Evolutionary conservation across 1,284 basidiomycete genomes (phyloP).

Genomic region (Cryptococcus sp.): DNA sequence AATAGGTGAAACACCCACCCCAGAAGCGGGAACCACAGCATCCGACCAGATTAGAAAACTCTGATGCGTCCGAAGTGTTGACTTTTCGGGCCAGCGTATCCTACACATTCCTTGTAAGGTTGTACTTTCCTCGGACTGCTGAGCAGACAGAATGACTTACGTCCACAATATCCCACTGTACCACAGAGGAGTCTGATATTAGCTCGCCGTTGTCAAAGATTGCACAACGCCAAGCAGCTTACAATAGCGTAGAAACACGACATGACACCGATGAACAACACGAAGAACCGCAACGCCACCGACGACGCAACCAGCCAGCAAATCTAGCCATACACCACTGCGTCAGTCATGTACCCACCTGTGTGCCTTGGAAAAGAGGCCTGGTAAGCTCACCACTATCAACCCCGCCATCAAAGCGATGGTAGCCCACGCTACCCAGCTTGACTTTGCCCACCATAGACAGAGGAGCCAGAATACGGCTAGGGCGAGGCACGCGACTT

Average conservation of each 20-base stretch:
- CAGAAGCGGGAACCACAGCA: conserved; percentile 53
- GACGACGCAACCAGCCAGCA: conserved; percentile 82
- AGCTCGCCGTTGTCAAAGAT: background rate
- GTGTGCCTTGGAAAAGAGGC: background rate
- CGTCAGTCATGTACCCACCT: background rate
- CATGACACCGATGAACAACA: conserved; percentile 95
- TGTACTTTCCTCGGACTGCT: too few relatives aligned
- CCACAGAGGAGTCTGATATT: conserved; percentile 50
- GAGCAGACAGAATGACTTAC: too few relatives aligned
- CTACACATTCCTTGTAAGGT: conserved; percentile 6
- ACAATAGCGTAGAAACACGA: conserved; percentile 68
- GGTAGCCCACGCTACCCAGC: conserved; percentile 58
- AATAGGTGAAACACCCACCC: conserved; percentile 51
- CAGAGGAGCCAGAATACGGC: conserved; percentile 87
- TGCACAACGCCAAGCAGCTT: conserved; percentile 10
- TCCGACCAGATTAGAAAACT: conserved; percentile 82
- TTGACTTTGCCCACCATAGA: conserved; percentile 77
- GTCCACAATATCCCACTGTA: conserved; percentile 77
- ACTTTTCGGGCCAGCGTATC: conserved; percentile 88
- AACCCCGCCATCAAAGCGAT: conserved; percentile 44
- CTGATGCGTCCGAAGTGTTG: conserved; percentile 85
- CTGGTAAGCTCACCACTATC: conserved; percentile 32
- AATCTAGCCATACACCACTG: conserved; percentile 40
- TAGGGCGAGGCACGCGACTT: conserved; percentile 77
- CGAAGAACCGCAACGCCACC: conserved; percentile 57